Base-by-base conservation (phyloP, 768 basidiomycete species). In the Mrakia frigida region DNA sequence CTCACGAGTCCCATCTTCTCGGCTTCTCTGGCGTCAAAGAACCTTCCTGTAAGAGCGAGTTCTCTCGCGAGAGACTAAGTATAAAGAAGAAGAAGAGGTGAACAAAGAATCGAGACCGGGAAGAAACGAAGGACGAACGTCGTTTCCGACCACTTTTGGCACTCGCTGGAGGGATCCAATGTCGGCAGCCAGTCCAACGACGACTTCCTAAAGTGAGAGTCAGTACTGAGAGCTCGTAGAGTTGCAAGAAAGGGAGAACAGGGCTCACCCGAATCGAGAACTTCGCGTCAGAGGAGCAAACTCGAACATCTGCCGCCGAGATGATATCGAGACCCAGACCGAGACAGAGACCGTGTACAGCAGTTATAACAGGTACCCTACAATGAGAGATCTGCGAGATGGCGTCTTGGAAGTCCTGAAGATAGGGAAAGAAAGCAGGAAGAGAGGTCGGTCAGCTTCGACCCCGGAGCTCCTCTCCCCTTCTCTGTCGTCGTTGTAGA, bases 131-230 rank as follows among this genome's bases (percentile, higher is more conserved):
- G 35, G 70, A 75, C 84, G 18, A 91, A 85, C 2, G 39, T 88
- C 86, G 83, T 93, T 94, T 0, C 89, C 92, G 0, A 87, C 87
- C 65, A 92, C 86, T 80, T 92, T 92, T 0, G 91, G 92, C 9
- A 95, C 85, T 70, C 90, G 89, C 1, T 93, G 91, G 9, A 96
- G 87, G 0, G 92, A 89, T 0, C 94, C 94, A 56, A 94, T 89
- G 81, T 95, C 94, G 0, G 94, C 90, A 3, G 94, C 93, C 0
- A 96, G 94, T 91, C 59, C 75, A 39, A 76, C 70, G 14, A 70
- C 75, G 1, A 72, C 75, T 59, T 76, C 75, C 74, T 75, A 52
- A 6, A 5, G 33, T 16, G 10, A 35, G 9, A 70, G 21, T 31
- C 10, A 65, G 63, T 33, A 13, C 5, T 1, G 21, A 53, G 53